Base-by-base conservation (phyloP, 202 grass and related monocot genomes). In the Carex sylvatica region DNA sequence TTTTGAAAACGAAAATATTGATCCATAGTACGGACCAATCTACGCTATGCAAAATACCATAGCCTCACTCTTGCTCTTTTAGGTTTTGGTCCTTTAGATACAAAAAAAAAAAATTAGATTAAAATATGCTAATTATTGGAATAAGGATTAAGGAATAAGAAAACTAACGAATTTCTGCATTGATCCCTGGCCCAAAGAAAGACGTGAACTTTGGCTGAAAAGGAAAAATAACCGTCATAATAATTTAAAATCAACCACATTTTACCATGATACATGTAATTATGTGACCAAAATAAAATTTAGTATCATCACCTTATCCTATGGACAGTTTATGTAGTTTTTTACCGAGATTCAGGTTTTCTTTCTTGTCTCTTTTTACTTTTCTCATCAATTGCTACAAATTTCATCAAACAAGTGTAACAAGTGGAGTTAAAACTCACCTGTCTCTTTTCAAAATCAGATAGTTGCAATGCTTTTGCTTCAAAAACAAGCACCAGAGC, bases 391-490 rank as follows among this genome's bases (percentile, higher is more conserved):
- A 11, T n/a, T 51, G 19, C 49, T 15, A 36, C 69, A 72, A 40
- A 68, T 80, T 66, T 70, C 33, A 85, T 69, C 70, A 63, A 0
- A 70, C 63, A 46, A 46, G 46, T 3, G 12, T 64, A 80, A 80
- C 24, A 76, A 82, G 47, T 59, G 13, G 9, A 53, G 28, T 83
- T 44, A 40, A 44, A 62, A 70, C 75, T 66, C 53, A 99, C 96
- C 93, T 95, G 93, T 92, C 96, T 93, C 78, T 89, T 86, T 76
- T 99, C 96, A 93, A 95, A 99, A 92, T 99, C 89, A 67, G 92
- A 90, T 53, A 95, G 74, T 77, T 92, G 67, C 86, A 99, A 91
- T 13, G 92, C 88, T 89, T 95, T 95, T 59, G 96, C 92, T 93
- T 95, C 85, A 66, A 99, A 99, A 44, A 83, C 91, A 6, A 95